phyloP scores from a whole-genome alignment of 2,329 filamentous ascomycete species.

The Esteya vermicola region DNA sequence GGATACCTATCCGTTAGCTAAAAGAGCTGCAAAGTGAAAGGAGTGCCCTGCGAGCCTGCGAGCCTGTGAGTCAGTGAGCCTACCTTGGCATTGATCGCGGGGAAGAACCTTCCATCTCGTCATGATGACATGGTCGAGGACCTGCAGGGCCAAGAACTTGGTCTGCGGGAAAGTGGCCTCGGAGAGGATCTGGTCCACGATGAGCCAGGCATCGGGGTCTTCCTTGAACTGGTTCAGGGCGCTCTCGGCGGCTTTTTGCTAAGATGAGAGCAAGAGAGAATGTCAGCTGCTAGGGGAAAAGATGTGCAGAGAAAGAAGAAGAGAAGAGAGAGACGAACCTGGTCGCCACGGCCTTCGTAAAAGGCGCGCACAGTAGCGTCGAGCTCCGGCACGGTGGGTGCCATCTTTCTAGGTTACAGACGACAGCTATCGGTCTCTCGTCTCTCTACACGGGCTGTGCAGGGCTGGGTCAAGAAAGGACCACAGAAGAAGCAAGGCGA shows the following conservation, averaged over 20 bases:
- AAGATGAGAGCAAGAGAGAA: constrained; percentile 17
- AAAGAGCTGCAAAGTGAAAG: constrained; percentile 12
- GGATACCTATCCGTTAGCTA: constrained; percentile 52
- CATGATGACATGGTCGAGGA: constrained; percentile 96
- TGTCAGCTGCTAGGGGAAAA: constrained; percentile 23
- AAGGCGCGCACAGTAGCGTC: constrained; percentile 93
- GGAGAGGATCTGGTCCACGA: constrained; percentile 93
- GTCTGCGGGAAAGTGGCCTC: constrained; percentile 89
- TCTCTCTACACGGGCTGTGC: neutral
- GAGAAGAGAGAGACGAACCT: constrained; percentile 41
- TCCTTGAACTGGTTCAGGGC: constrained; percentile 98
- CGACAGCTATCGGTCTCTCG: too few species aligned
- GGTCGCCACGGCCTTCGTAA: constrained; percentile 90
- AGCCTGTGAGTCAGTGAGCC: constrained; percentile 11
- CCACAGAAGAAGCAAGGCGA: neutral
- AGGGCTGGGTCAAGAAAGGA: too few species aligned
- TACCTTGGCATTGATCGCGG: constrained; percentile 87
- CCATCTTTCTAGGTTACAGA: too few species aligned
- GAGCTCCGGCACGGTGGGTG: constrained; percentile 77
- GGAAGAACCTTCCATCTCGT: constrained; percentile 98
- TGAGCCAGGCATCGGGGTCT: constrained; percentile 93
- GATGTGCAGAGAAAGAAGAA: constrained; percentile 6
- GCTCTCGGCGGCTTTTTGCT: constrained; percentile 95
- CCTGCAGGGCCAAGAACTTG: constrained; percentile 92
- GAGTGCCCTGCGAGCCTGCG: neutral